These are phyloP conservation scores for Malassezia sympodialis DNA, from an alignment of 1,284 basidiomycete genomes.

Conservation along the genomic window DNA sequence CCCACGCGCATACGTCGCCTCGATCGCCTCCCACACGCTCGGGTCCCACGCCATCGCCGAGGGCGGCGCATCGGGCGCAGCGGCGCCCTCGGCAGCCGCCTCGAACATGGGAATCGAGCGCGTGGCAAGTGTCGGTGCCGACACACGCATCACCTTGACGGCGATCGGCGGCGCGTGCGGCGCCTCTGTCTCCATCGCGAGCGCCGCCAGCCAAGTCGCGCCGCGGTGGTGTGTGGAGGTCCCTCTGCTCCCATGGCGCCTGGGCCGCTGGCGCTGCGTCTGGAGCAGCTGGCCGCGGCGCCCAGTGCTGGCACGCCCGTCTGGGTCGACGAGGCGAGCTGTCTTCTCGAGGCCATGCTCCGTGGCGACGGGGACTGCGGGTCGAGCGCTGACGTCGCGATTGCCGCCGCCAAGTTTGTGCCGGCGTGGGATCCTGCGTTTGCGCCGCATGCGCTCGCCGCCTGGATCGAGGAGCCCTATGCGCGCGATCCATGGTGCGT, in stretches of 20 bases:
- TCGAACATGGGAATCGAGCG: constrained; percentile 7
- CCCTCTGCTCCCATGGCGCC: background rate
- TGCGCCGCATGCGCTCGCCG: background rate
- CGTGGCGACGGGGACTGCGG: background rate
- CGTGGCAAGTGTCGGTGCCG: constrained; percentile 5
- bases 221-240: background rate
- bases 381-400: background rate
- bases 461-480: background rate
- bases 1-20: background rate
- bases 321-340: background rate
- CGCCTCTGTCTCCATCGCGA: constrained; percentile 3
- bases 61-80: background rate
- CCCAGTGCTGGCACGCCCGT: background rate
- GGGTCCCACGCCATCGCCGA: background rate
- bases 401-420: background rate
- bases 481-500: background rate
- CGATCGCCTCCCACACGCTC: background rate
- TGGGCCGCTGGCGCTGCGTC: background rate
- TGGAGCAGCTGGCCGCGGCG: background rate
- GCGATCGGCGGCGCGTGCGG: constrained; percentile 6
- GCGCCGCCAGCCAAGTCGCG: background rate
- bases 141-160: constrained; percentile 16
- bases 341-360: background rate
- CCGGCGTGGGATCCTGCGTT: background rate
- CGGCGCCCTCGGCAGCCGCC: background rate